phyloP scores from a whole-genome alignment of 2,329 filamentous ascomycete species.

The Pestalotiopsis fici region DNA sequence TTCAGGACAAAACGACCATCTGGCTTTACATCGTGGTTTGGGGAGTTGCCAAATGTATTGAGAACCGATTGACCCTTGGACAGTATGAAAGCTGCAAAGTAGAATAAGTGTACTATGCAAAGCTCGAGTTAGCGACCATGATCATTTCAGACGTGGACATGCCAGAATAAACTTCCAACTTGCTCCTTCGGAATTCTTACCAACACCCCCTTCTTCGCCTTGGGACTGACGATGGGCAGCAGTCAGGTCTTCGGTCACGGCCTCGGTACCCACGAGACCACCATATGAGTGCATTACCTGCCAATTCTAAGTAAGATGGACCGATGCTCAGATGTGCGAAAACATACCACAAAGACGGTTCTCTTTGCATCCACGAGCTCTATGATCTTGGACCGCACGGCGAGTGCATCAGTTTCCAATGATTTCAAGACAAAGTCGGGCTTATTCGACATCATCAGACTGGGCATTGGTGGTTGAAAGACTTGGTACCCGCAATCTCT shows the following conservation, averaged over 20 bases:
- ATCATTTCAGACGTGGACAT: not conserved
- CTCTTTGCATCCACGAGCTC: slow-evolving; percentile 14
- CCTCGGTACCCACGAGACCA: slow-evolving; percentile 22
- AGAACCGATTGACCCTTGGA: slow-evolving; percentile 18
- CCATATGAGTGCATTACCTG: slow-evolving; percentile 25
- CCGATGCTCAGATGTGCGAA: not conserved
- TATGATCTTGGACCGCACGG: not conserved
- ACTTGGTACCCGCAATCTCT: not conserved
- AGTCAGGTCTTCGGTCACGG: slow-evolving; percentile 15
- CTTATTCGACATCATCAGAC: not conserved
- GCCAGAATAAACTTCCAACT: not conserved
- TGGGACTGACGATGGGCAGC: slow-evolving; percentile 7
- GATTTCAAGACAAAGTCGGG: slow-evolving; percentile 8
- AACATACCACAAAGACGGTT: slow-evolving; percentile 16
- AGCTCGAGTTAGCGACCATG: slow-evolving; percentile 8
- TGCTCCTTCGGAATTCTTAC: not conserved
- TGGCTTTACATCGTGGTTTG: slow-evolving; percentile 1
- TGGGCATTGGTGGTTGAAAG: slow-evolving; percentile 9
- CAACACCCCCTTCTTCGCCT: not conserved
- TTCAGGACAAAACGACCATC: slow-evolving; percentile 16
- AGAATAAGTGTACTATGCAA: slow-evolving; percentile 18
- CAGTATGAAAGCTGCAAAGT: slow-evolving; percentile 20
- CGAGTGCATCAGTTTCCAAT: slow-evolving; percentile 1
- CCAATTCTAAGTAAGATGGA: not conserved
- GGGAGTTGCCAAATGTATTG: not conserved